A percentile compares a stretch with the other conserved stretches of the same genome.
These are phyloP conservation scores for Tylopilus balloui DNA, from an alignment of 768 basidiomycete species.

Conservation along the genomic window DNA sequence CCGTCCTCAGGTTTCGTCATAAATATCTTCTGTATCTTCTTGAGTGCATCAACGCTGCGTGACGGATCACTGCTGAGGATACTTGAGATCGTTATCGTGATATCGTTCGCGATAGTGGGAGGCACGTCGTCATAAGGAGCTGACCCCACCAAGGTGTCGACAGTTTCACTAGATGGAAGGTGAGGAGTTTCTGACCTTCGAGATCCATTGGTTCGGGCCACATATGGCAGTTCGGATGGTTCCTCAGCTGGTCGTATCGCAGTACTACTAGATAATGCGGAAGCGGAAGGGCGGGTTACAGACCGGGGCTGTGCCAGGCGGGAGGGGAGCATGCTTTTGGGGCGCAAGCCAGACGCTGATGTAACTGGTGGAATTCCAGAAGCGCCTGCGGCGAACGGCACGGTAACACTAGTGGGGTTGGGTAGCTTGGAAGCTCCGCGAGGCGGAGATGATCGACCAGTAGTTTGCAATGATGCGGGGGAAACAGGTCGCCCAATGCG, in stretches of 20 bases:
- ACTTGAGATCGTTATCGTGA: conserved; percentile 80
- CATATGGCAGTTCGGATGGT: conserved; percentile 30
- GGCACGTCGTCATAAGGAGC: conserved; percentile 22
- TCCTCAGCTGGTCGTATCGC: conserved; percentile 24
- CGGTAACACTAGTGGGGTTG: conserved; percentile 18
- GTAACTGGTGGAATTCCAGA: conserved; percentile 32
- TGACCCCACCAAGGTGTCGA: conserved; percentile 34
- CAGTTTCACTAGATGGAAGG: conserved; percentile 21
- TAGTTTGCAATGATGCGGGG: conserved; percentile 34
- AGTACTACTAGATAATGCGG: conserved; percentile 20
- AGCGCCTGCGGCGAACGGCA: conserved; percentile 4
- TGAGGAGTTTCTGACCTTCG: conserved; percentile 11
- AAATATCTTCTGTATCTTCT: conserved; percentile 86
- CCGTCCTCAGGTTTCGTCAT: conserved; percentile 71
- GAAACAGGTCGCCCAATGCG: conserved; percentile 42
- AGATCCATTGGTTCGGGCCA: conserved; percentile 17
- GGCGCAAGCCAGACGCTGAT: conserved; percentile 42
- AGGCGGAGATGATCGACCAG: conserved; percentile 44
- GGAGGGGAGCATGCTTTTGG: conserved; percentile 71
- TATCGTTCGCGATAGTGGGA: conserved; percentile 43
- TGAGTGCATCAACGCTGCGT: conserved; percentile 88
- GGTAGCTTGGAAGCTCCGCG: conserved; percentile 41
- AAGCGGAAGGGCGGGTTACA: conserved; percentile 30
- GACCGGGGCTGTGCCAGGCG: conserved; percentile 64
- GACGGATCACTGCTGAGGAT: conserved; percentile 84